phyloP scores from a whole-genome alignment of 2,329 filamentous ascomycete species.

The Taxawa tesnikishii region DNA sequence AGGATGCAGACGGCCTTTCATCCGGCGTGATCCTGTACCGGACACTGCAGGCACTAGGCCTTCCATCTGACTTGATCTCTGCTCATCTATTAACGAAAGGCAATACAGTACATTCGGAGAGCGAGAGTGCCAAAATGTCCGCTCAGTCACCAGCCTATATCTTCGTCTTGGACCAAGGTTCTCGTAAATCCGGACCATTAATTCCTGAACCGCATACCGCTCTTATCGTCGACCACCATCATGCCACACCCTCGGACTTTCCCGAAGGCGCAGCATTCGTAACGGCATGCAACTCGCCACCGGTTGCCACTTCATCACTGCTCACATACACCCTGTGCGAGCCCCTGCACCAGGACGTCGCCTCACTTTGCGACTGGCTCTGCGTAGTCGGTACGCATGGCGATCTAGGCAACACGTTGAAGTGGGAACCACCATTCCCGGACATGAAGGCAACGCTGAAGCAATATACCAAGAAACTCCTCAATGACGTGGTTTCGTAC shows the following conservation, averaged over 20 bases:
- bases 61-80: slow-evolving; percentile 39
- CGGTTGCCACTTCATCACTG: slow-evolving; percentile 52
- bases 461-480: slow-evolving; percentile 45
- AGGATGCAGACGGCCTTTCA: slow-evolving; percentile 55
- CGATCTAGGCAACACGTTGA: slow-evolving; percentile 51
- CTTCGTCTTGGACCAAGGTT: slow-evolving; percentile 56
- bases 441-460: slow-evolving; percentile 52
- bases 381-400: slow-evolving; percentile 55
- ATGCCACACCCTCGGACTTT: slow-evolving; percentile 43
- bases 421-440: slow-evolving; percentile 55
- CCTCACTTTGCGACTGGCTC: slow-evolving; percentile 44
- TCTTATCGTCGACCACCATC: slow-evolving; percentile 55
- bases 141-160: slow-evolving; percentile 41
- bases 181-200: slow-evolving; percentile 41
- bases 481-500: slow-evolving; percentile 51
- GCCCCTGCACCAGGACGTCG: slow-evolving; percentile 40
- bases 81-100: slow-evolving; percentile 51
- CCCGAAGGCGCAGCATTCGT: slow-evolving; percentile 43
- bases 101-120: slow-evolving; percentile 42
- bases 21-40: slow-evolving; percentile 51
- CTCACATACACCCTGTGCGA: slow-evolving; percentile 53
- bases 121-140: slow-evolving; percentile 40
- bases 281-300: slow-evolving; percentile 51
- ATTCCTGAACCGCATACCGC: slow-evolving; percentile 37
- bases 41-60: slow-evolving; percentile 47